These are phyloP conservation scores for Neoboletus magnificus DNA, from an alignment of 768 basidiomycete species.

Conservation along the genomic window DNA sequence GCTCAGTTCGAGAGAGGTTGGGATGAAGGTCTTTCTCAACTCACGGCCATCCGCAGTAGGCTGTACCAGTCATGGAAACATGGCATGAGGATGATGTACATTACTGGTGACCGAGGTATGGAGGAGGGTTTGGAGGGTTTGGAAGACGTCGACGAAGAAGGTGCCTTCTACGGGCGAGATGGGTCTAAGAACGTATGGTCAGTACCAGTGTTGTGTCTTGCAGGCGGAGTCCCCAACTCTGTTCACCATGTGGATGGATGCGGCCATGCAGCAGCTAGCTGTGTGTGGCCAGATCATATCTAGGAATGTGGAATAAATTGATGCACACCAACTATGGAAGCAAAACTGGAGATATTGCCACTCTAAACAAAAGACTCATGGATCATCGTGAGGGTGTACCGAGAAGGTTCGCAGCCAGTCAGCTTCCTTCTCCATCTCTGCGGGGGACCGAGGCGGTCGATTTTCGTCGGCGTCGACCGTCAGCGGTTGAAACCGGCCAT, in stretches of 20 bases:
- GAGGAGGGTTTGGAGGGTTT: conserved; percentile 36
- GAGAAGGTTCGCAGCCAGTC: conserved; percentile 63
- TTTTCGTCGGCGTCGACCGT: conserved; percentile 71
- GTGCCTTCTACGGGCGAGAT: conserved; percentile 24
- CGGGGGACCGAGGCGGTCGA: conserved; percentile 53
- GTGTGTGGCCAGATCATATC: conserved; percentile 34
- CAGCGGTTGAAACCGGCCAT: conserved; percentile 36
- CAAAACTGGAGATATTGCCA: neutral
- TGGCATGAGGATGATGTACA: conserved; percentile 43
- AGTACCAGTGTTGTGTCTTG: conserved; percentile 39
- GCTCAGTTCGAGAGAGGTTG: conserved; percentile 60
- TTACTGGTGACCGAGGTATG: conserved; percentile 27
- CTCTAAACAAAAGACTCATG: neutral
- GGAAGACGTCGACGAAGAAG: conserved; percentile 30
- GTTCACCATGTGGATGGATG: conserved; percentile 36
- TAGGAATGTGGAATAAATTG: conserved; percentile 9
- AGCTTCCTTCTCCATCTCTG: conserved; percentile 84
- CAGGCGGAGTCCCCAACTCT: conserved; percentile 26
- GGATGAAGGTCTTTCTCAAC: conserved; percentile 53
- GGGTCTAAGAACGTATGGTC: conserved; percentile 8
- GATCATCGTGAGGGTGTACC: conserved; percentile 3
- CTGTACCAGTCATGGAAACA: conserved; percentile 46
- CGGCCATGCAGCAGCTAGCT: conserved; percentile 34
- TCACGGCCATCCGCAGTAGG: conserved; percentile 47
- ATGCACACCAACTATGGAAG: conserved; percentile 5